Percentiles rank a stretch among this genome's conserved stretches.
These are phyloP conservation scores for Fusarium torreyae DNA, from an alignment of 2,329 filamentous ascomycete species.

Conservation along the genomic window DNA sequence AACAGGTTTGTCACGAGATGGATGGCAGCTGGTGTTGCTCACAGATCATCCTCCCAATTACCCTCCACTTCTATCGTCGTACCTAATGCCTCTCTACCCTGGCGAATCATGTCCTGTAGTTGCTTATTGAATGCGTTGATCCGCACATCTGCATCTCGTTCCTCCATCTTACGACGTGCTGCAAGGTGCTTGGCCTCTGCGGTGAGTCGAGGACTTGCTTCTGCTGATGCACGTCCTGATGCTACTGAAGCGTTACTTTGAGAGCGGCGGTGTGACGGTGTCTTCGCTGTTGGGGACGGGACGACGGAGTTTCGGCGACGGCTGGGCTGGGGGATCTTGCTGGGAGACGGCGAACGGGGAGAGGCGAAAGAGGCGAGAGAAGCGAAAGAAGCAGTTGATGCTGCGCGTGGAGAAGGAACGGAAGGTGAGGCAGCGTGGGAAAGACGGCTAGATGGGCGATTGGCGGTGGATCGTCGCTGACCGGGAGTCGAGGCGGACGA, in stretches of 20 bases:
- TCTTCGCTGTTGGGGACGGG: constrained; percentile 37
- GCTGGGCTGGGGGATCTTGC: constrained; percentile 59
- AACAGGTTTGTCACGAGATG: constrained; percentile 18
- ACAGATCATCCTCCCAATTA: constrained; percentile 60
- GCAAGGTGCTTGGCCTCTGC: constrained; percentile 82
- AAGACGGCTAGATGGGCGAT: constrained; percentile 59
- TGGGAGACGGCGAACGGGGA: constrained; percentile 57
- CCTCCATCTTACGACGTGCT: constrained; percentile 78
- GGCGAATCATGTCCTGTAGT: constrained; percentile 87
- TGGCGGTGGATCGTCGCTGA: constrained; percentile 41
- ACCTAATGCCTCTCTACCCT: constrained; percentile 89
- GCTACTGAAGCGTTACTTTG: constrained; percentile 62
- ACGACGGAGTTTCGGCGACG: constrained; percentile 36
- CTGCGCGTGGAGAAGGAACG: constrained; percentile 35
- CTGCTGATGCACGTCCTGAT: constrained; percentile 51
- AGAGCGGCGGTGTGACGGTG: constrained; percentile 58
- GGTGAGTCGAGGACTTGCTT: constrained; percentile 66
- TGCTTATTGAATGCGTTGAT: constrained; percentile 85
- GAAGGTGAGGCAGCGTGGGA: constrained; percentile 55
- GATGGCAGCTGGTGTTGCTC: constrained; percentile 24
- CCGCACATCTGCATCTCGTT: constrained; percentile 83
- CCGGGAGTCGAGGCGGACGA: constrained; percentile 50
- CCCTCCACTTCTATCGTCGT: constrained; percentile 75
- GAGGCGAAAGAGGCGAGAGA: constrained; percentile 54
- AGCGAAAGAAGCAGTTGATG: constrained; percentile 55